phyloP scores from a whole-genome alignment of 1,284 basidiomycete genomes.

The Ustilago hordei region DNA sequence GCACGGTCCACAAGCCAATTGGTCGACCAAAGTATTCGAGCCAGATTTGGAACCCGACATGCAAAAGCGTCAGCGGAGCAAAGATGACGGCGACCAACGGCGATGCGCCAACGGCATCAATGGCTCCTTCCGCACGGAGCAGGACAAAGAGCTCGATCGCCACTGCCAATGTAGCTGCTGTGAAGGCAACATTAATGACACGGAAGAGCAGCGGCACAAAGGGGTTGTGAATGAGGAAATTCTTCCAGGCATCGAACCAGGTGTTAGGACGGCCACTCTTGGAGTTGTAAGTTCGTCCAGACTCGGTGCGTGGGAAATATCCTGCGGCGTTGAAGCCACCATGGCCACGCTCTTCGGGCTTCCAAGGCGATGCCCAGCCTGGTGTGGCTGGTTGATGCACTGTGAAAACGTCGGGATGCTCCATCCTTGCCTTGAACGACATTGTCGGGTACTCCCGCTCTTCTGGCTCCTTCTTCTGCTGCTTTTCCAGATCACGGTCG shows the following conservation, averaged over 20 bases:
- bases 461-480: constrained; percentile 19
- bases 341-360: constrained; percentile 54
- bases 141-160: constrained; percentile 79
- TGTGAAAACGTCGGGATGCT: constrained; percentile 51
- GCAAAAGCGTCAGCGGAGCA: constrained; percentile 83
- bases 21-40: constrained; percentile 88
- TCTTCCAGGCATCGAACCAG: constrained; percentile 56
- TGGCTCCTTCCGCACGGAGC: constrained; percentile 74
- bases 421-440: constrained; percentile 51
- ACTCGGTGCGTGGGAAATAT: constrained; percentile 57
- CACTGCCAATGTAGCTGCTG: constrained; percentile 81
- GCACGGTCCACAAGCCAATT: constrained; percentile 82
- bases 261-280: constrained; percentile 16
- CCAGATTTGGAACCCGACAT: constrained; percentile 76
- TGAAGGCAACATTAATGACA: constrained; percentile 84
- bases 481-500: constrained; percentile 37
- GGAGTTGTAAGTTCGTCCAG: constrained; percentile 36
- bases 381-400: constrained; percentile 63
- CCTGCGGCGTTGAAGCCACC: constrained; percentile 43
- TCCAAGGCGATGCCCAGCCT: constrained; percentile 65
- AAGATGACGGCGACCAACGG: constrained; percentile 88
- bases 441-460: constrained; percentile 43
- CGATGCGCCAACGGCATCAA: constrained; percentile 81
- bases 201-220: constrained; percentile 78
- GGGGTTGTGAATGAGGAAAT: constrained; percentile 69